Conservation (phyloP, 768 basidiomycete genomes). For the Tulasnella calospora region DNA sequence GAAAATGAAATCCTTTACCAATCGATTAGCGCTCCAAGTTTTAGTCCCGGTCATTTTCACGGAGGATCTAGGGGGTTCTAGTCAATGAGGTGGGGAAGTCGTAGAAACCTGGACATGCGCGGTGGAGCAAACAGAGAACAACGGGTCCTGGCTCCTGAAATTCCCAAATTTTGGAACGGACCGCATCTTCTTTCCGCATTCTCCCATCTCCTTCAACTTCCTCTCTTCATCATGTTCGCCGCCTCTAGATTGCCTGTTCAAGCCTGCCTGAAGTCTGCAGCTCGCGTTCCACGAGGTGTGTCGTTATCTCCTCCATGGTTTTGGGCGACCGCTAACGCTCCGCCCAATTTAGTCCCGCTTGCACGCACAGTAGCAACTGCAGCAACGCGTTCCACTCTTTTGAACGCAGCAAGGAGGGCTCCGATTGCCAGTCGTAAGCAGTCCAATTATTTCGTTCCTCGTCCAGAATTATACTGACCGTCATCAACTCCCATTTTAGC, state of each 20-base stretch:
- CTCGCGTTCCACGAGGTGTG: not conserved
- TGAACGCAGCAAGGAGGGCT: not conserved
- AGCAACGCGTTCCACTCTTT: not conserved
- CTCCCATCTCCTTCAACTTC: not conserved
- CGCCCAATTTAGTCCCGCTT: not conserved
- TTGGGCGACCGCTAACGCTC: not conserved
- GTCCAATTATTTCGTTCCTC: not conserved
- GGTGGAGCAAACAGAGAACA: not conserved
- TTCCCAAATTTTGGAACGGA: constrained; percentile 7
- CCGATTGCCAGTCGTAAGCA: not conserved
- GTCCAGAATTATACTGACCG: not conserved
- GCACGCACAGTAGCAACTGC: not conserved
- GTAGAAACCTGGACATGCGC: not conserved
- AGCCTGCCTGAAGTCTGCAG: not conserved
- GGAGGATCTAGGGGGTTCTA: not conserved
- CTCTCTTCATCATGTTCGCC: not conserved
- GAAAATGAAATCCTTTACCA: not conserved
- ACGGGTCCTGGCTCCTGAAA: constrained; percentile 4
- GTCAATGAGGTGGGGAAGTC: not conserved
- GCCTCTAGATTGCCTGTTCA: not conserved
- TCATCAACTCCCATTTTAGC: not conserved
- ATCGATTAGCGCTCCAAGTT: not conserved
- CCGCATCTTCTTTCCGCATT: not conserved
- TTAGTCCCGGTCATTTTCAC: not conserved
- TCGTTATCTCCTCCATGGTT: not conserved